Percentiles rank a stretch among this genome's conserved stretches.
phyloP scores from a whole-genome alignment of 345 rosid species.

The sweet orange (Citrus sinensis) region DVS_A1.0 CM039168.1:4572001-4572500 shows the following conservation, averaged over 20 bases:
- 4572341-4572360: background rate
- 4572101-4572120: background rate
- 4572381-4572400: slow-evolving; percentile 1
- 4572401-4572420: background rate
- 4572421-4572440: background rate
- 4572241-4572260: slow-evolving; percentile 96
- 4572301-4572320: slow-evolving; percentile 1
- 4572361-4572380: background rate
- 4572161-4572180: slow-evolving; percentile 7
- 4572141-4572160: slow-evolving; percentile 2
- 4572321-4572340: slow-evolving; percentile 2
- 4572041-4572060: slow-evolving; percentile 60
- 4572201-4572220: slow-evolving; percentile 57
- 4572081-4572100: slow-evolving; percentile 12
- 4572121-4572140: background rate
- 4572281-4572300: slow-evolving; percentile 87
- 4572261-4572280: slow-evolving; percentile 95
- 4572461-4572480: background rate
- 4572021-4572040: slow-evolving; percentile 63
- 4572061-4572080: slow-evolving; percentile 74
- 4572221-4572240: slow-evolving; percentile 96
- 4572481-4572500: background rate
- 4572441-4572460: background rate
- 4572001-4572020: slow-evolving; percentile 45
- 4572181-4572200: slow-evolving; percentile 12